Evolutionary conservation across 495 filamentous ascomycete species (phyloP).

Genomic region (Talaromyces thailandensis): DNA sequence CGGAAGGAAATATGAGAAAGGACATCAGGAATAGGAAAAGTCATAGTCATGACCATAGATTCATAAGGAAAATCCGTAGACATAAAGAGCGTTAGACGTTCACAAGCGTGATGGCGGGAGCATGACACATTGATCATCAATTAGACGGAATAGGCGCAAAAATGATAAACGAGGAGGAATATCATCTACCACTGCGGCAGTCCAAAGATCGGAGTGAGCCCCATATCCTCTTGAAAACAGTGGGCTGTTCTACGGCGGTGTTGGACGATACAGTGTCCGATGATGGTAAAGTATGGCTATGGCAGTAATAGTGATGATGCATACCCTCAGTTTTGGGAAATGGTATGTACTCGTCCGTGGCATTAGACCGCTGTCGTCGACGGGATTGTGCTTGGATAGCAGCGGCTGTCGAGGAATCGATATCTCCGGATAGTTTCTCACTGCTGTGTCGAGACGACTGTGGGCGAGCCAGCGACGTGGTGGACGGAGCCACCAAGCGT

Average conservation of each 20-base stretch:
- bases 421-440: constrained; percentile 14
- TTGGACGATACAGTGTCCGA: not conserved
- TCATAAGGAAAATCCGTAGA: not conserved
- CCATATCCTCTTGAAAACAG: constrained; percentile 23
- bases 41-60: constrained; percentile 8
- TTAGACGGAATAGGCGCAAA: not conserved
- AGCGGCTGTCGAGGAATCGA: constrained; percentile 30
- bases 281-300: not conserved
- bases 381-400: constrained; percentile 31
- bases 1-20: not conserved
- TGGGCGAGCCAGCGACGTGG: constrained; percentile 24
- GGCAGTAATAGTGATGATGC: not conserved
- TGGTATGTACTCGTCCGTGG: constrained; percentile 15
- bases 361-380: constrained; percentile 26
- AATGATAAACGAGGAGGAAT: not conserved
- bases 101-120: not conserved
- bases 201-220: constrained; percentile 19
- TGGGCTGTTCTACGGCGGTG: constrained; percentile 12
- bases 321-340: constrained; percentile 3
- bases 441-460: constrained; percentile 13
- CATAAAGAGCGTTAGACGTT: constrained; percentile 5
- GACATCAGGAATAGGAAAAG: not conserved
- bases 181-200: constrained; percentile 13
- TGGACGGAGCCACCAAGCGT: constrained; percentile 31
- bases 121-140: constrained; percentile 4